These are phyloP conservation scores for Colletotrichum sp. DNA, from an alignment of 2,329 filamentous ascomycete genomes.

Conservation along the genomic window DNA sequence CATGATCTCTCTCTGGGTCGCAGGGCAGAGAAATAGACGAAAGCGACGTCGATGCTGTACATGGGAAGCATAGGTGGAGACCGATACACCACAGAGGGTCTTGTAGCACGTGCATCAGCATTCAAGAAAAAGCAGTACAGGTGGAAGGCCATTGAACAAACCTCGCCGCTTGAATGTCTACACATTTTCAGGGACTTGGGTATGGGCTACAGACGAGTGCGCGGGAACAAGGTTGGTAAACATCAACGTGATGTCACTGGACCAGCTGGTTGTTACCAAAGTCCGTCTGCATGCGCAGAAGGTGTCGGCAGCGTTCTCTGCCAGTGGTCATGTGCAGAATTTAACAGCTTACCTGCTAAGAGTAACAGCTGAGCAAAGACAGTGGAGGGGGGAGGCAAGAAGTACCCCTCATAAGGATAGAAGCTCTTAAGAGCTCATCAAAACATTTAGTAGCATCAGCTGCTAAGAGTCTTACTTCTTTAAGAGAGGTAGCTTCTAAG, in stretches of 20 bases:
- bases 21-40: not conserved
- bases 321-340: not conserved
- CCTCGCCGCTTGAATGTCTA: not conserved
- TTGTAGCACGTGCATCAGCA: not conserved
- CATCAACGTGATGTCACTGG: not conserved
- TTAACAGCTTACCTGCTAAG: not conserved
- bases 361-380: not conserved
- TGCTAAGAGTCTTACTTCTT: not conserved
- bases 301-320: not conserved
- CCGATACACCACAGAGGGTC: not conserved
- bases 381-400: not conserved
- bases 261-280: not conserved
- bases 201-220: not conserved
- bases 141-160: not conserved
- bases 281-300: not conserved
- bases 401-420: not conserved
- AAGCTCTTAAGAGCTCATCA: not conserved
- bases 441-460: not conserved
- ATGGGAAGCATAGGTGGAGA: not conserved
- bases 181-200: not conserved
- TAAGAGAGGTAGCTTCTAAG: not conserved
- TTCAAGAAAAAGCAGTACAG: fast-evolving
- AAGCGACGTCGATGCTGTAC: not conserved
- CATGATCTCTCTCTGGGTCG: not conserved
- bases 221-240: not conserved